Evolutionary conservation across 108 stramenopile species (phyloP).

Genomic region (Cyclotella choctawhatcheeana): DNA sequence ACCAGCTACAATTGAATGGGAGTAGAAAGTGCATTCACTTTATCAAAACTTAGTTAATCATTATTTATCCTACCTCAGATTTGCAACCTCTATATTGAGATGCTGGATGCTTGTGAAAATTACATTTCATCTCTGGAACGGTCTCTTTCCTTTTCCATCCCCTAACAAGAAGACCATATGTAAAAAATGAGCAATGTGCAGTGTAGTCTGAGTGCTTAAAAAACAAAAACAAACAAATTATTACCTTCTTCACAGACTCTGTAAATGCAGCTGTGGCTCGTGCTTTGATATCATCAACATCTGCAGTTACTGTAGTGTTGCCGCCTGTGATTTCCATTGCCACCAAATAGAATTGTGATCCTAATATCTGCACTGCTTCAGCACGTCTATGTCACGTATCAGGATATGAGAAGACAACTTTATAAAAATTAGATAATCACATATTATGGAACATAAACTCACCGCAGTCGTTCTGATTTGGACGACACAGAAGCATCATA

Average conservation of each 20-base stretch:
- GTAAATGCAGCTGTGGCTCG: slow-evolving; percentile 50
- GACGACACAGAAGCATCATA: slow-evolving; percentile 43
- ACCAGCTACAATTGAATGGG: slow-evolving; percentile 99
- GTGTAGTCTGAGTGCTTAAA: background rate
- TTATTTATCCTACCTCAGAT: too few relatives aligned
- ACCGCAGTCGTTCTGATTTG: slow-evolving; percentile 28
- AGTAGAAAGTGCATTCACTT: slow-evolving; percentile 58
- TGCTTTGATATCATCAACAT: slow-evolving; percentile 49
- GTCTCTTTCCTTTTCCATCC: slow-evolving; percentile 14
- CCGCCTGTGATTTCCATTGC: slow-evolving; percentile 33
- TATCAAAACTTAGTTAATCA: too few relatives aligned
- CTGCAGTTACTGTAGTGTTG: slow-evolving; percentile 17
- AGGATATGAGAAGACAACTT: too few relatives aligned
- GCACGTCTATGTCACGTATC: slow-evolving; percentile 21
- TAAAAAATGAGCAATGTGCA: too few relatives aligned
- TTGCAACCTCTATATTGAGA: background rate
- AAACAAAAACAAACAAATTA: background rate
- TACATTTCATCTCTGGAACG: slow-evolving; percentile 14
- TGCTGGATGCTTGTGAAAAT: background rate
- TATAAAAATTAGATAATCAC: too few relatives aligned
- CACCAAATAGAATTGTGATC: slow-evolving; percentile 46
- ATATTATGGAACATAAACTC: background rate
- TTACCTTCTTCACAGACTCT: slow-evolving; percentile 49
- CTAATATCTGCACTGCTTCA: slow-evolving; percentile 44
- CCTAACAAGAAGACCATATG: background rate